Conservation (phyloP, 2,329 filamentous ascomycete genomes). For the Hypoxylon sp. region DNA sequence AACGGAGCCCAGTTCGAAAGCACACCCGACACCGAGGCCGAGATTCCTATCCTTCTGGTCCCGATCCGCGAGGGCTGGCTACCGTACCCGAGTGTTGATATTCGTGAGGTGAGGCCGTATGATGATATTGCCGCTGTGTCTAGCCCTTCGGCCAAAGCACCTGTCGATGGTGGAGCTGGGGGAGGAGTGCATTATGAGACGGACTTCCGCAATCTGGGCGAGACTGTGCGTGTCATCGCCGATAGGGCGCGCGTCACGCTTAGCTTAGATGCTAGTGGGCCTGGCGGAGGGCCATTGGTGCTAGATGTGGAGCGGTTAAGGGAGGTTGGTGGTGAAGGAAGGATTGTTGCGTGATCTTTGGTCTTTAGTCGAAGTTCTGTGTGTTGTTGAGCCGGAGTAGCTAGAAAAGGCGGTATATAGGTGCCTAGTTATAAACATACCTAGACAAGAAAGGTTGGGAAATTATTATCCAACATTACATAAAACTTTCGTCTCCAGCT, state of each 20-base stretch:
- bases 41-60: conserved; percentile 81
- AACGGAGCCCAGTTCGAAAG: conserved; percentile 53
- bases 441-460: background rate
- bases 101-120: conserved; percentile 71
- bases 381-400: background rate
- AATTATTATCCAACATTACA: background rate
- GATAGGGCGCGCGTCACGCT: conserved; percentile 81
- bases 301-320: conserved; percentile 70
- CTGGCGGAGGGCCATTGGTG: conserved; percentile 75
- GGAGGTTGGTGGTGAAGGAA: conserved; percentile 30
- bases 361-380: background rate
- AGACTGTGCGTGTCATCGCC: conserved; percentile 81
- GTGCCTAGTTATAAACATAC: background rate
- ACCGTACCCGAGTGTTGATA: conserved; percentile 84
- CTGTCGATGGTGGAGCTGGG: conserved; percentile 21
- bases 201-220: conserved; percentile 83
- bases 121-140: conserved; percentile 40
- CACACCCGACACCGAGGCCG: conserved; percentile 65
- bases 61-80: conserved; percentile 84
- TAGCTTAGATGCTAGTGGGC: conserved; percentile 77
- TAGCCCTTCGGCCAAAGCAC: background rate
- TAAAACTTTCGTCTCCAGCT: background rate
- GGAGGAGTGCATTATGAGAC: conserved; percentile 80
- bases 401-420: background rate
- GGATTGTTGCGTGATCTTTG: conserved; percentile 41